A percentile compares a stretch with the other conserved stretches of the same genome.
Evolutionary conservation across 208 protist genomes (phyloP).

Genomic region (Acanthamoeba triangularis): DNA sequence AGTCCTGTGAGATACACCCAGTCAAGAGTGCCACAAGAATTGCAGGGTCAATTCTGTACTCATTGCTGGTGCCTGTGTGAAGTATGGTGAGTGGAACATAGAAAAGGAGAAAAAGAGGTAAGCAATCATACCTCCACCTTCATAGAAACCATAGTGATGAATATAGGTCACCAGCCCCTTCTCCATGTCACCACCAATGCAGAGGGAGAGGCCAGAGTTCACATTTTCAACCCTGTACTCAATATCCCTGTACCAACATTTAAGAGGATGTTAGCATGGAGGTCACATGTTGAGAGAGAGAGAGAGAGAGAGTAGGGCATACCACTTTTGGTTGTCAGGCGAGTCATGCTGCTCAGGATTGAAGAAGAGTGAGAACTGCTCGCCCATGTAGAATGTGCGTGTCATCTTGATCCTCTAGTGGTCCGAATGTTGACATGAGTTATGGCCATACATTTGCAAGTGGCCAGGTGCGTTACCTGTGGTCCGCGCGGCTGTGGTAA

Average conservation of each 20-base stretch:
- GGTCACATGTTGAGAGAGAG: background rate
- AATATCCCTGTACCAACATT: background rate
- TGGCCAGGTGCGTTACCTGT: background rate
- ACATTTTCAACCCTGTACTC: constrained; percentile 37
- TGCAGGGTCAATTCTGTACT: constrained; percentile 27
- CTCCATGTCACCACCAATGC: constrained; percentile 34
- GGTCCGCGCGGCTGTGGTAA: background rate
- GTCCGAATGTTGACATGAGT: background rate
- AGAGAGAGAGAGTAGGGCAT: too few relatives aligned
- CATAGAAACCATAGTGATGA: constrained; percentile 50
- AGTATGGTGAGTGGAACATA: background rate
- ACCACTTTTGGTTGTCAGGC: constrained; percentile 46
- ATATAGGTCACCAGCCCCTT: constrained; percentile 35
- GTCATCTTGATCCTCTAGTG: constrained; percentile 31
- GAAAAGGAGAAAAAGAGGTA: background rate
- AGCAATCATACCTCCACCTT: constrained; percentile 33
- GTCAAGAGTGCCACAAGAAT: constrained; percentile 1
- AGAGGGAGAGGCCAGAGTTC: background rate
- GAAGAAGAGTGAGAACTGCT: constrained; percentile 71
- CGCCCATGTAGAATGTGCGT: constrained; percentile 32
- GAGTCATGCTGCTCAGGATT: background rate
- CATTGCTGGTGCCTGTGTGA: background rate
- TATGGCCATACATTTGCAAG: background rate
- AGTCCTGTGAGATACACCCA: background rate
- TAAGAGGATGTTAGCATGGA: background rate